Evolutionary conservation across 768 basidiomycete species (phyloP), one percentile per base, ranked within the genome.

Genomic region (Obba rivulosa): DNA sequence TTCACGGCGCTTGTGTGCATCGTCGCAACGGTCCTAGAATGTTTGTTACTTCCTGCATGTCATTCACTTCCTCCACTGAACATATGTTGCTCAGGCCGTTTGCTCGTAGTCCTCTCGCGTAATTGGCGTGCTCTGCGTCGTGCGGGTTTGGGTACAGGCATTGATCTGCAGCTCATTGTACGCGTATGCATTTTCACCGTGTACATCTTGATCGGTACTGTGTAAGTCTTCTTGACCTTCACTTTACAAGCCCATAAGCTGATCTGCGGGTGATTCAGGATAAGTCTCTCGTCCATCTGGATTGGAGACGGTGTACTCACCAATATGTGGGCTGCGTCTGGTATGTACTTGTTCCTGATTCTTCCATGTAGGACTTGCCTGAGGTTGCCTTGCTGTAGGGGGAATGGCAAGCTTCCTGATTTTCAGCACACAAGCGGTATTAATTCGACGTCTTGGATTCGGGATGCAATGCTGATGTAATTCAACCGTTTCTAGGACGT

Each of bases 321-420:
- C 3, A 61, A 63, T 41, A 55, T 63, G 48, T 57, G 58, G 23
- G 51, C 57, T 2, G 62, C 64, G 11, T 61, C 61, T n/a, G 50
- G 59, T 64, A 37, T 10, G 46, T 34, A 2, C 2, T 40, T 53
- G 34, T 25, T 20, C 20, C 21, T 37, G 3, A 25, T 11, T 36
- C 35, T 14, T 20, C 11, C 14, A 28, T 31, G 18, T 4, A 37
- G 5, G 5, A 14, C 24, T 11, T 20, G 11, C 13, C 34, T 41
- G n/a, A 36, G 10, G 17, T 22, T 2, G 28, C 24, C 28, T 22
- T 43, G 28, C 3, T 22, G 7, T 14, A 64, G 64, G 60, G 20
- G 62, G 62, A 5, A 45, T 60, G 34, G 54, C 51, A 3, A 41
- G 61, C 21, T 63, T 61, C 46, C 20, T 61, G 16, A 50, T 61